Evolutionary conservation across 2,329 filamentous ascomycete genomes (phyloP).

Genomic region (Beauveria varroae): DNA sequence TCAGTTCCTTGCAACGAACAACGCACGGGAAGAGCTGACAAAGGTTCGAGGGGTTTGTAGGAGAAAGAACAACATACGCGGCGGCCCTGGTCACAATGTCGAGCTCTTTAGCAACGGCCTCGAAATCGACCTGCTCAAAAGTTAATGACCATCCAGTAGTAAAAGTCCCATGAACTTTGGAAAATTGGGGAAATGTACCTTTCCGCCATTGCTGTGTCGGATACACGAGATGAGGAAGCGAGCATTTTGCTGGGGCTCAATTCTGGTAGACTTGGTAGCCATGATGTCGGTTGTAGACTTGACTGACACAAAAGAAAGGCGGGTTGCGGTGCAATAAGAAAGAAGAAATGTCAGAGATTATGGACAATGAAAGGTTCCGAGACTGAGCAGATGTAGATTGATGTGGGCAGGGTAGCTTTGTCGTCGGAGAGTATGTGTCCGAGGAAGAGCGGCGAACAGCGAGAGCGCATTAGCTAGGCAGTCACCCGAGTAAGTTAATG

Average conservation of each 20-base stretch:
- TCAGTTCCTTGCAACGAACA: not conserved
- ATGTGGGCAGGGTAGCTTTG: not conserved
- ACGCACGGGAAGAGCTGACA: no score
- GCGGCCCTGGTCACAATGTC: conserved; percentile 58
- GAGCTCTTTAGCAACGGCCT: conserved; percentile 55
- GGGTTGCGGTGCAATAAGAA: no score
- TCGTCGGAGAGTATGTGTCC: not conserved
- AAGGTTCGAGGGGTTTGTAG: no score
- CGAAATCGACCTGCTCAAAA: conserved; percentile 52
- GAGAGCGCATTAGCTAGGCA: not conserved
- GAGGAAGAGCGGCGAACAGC: not conserved
- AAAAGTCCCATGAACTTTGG: no score
- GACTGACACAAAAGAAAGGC: no score
- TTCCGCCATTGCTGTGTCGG: conserved; percentile 50
- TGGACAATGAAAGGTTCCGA: no score
- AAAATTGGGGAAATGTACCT: conserved; percentile 33
- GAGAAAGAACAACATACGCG: conserved; percentile 46
- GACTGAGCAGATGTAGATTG: not conserved
- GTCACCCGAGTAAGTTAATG: not conserved
- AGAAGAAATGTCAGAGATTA: no score
- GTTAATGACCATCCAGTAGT: not conserved
- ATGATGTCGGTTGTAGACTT: conserved; percentile 27
- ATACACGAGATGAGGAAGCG: conserved; percentile 62
- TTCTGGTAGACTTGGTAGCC: conserved; percentile 37
- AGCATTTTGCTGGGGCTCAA: conserved; percentile 49